Evolutionary conservation across 192 early-diverging fungal species (phyloP).

Genomic region (Podila epicladia): DNA sequence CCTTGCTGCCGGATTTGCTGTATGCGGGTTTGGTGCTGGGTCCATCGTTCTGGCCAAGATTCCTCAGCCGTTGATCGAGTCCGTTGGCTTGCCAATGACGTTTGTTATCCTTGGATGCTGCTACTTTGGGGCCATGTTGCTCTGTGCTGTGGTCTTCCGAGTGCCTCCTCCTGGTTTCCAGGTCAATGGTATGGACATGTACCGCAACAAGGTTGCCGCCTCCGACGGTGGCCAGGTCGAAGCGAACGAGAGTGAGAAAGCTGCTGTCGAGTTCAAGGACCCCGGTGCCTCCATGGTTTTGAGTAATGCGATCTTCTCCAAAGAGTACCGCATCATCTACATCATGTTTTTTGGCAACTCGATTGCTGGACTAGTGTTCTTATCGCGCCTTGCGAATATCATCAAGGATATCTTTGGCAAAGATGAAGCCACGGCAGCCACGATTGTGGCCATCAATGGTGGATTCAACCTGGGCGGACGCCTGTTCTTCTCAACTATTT

Average conservation of each 20-base stretch:
- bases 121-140: slow-evolving; percentile 69
- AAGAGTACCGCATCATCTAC: slow-evolving; percentile 71
- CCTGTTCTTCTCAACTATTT: slow-evolving; percentile 63
- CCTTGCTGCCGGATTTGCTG: slow-evolving; percentile 70
- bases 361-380: slow-evolving; percentile 65
- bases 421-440: slow-evolving; percentile 26
- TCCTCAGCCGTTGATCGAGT: slow-evolving; percentile 67
- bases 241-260: slow-evolving; percentile 8
- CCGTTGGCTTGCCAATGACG: slow-evolving; percentile 62
- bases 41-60: slow-evolving; percentile 75
- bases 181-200: slow-evolving; percentile 72
- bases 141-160: slow-evolving; percentile 61
- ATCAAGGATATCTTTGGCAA: slow-evolving; percentile 63
- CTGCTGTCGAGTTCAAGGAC: slow-evolving; percentile 34
- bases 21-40: slow-evolving; percentile 82
- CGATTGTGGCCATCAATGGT: slow-evolving; percentile 68
- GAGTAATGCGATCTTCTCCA: slow-evolving; percentile 61
- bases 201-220: slow-evolving; percentile 34
- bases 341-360: slow-evolving; percentile 69
- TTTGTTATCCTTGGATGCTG: slow-evolving; percentile 74
- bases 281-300: slow-evolving; percentile 64
- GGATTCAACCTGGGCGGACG: slow-evolving; percentile 70
- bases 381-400: slow-evolving; percentile 69
- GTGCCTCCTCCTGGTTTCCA: slow-evolving; percentile 74
- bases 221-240: slow-evolving; percentile 4